phyloP scores from a whole-genome alignment of 1,284 basidiomycete species.

The Xerocomus nothofagi region DNA sequence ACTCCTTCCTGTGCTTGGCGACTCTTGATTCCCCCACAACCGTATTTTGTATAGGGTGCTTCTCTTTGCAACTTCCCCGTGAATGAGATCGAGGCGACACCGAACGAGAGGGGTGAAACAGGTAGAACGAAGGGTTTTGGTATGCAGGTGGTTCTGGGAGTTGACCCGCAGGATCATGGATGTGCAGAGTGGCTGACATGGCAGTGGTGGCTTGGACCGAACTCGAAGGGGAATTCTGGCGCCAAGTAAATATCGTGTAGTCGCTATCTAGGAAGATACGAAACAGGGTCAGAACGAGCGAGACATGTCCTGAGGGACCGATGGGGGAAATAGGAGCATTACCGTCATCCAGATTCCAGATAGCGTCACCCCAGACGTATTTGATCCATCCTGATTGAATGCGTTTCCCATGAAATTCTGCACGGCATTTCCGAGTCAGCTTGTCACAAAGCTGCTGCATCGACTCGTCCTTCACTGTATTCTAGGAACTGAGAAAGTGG shows the following conservation, averaged over 20 bases:
- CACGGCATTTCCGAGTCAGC: slow-evolving; percentile 60
- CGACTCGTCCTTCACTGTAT: slow-evolving; percentile 63
- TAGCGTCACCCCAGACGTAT: slow-evolving; percentile 69
- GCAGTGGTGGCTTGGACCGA: slow-evolving; percentile 22
- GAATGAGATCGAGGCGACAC: slow-evolving; percentile 24
- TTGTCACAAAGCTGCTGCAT: slow-evolving; percentile 64
- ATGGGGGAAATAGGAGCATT: neutral
- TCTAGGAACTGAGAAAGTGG: slow-evolving; percentile 8
- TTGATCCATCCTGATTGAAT: slow-evolving; percentile 78
- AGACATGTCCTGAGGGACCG: neutral
- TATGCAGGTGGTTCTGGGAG: slow-evolving; percentile 64
- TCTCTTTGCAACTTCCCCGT: slow-evolving; percentile 42
- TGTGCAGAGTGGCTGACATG: slow-evolving; percentile 54
- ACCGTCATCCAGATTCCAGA: slow-evolving; percentile 84
- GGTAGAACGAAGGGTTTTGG: slow-evolving; percentile 67
- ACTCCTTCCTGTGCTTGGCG: slow-evolving; percentile 72
- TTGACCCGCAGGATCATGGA: slow-evolving; percentile 59
- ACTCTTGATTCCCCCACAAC: slow-evolving; percentile 37
- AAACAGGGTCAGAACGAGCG: neutral
- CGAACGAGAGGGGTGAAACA: slow-evolving; percentile 43
- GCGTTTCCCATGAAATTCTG: slow-evolving; percentile 54
- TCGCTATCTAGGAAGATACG: slow-evolving; percentile 57
- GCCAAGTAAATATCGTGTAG: slow-evolving; percentile 77
- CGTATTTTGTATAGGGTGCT: slow-evolving; percentile 17
- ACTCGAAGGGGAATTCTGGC: slow-evolving; percentile 43